phyloP scores from a whole-genome alignment of 148 eudicot genomes.

The Rhododendron ovatum region DNA sequence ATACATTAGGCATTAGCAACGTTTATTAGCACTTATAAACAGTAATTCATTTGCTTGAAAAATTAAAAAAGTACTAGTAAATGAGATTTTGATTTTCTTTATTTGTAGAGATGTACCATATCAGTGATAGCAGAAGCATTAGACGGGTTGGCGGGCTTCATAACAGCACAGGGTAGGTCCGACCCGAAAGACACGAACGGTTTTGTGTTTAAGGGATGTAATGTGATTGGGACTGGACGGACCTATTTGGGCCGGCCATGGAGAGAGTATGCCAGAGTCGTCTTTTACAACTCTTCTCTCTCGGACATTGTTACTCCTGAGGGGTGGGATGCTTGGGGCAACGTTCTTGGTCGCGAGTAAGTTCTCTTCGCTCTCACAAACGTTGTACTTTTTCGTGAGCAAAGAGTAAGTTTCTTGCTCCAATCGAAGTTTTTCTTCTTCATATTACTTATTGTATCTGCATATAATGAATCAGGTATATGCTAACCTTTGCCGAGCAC shows the following conservation, averaged over 20 bases:
- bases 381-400: no score
- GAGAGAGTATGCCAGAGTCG: conserved; percentile 63
- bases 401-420: no score
- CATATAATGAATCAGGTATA: conserved; percentile 13
- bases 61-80: neutral
- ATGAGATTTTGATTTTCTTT: neutral
- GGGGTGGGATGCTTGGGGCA: conserved; percentile 74
- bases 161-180: conserved; percentile 67
- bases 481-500: conserved; percentile 33
- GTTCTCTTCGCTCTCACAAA: neutral
- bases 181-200: conserved; percentile 40
- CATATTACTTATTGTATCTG: no score
- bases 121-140: conserved; percentile 33
- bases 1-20: neutral
- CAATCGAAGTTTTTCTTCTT: neutral
- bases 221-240: conserved; percentile 41
- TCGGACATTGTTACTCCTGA: conserved; percentile 49
- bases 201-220: conserved; percentile 61
- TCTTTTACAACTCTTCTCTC: conserved; percentile 47
- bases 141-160: conserved; percentile 32
- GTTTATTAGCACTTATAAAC: neutral
- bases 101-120: conserved; percentile 44
- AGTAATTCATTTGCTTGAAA: no score
- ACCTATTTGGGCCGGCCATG: conserved; percentile 73
- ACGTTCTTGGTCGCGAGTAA: conserved; percentile 12